These are phyloP conservation scores for Xylariaceae sp. DNA, from an alignment of 2,329 filamentous ascomycete genomes.

Conservation along the genomic window DNA sequence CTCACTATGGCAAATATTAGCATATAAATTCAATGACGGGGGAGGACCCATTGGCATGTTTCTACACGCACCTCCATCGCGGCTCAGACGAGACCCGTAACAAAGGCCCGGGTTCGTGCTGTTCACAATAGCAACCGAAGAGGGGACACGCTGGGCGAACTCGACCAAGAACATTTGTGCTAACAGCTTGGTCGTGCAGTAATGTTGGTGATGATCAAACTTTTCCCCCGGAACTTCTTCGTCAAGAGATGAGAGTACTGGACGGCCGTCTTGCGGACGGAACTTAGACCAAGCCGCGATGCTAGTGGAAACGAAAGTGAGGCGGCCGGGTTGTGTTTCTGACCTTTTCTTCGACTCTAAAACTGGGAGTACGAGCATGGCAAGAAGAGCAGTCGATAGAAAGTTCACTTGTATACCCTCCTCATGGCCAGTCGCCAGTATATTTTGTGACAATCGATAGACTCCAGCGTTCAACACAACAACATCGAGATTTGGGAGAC, in stretches of 20 bases:
- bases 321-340: neutral
- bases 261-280: neutral
- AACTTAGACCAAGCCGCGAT: slow-evolving; percentile 19
- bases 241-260: slow-evolving; percentile 3
- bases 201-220: slow-evolving; percentile 13
- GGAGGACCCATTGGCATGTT: too few species aligned
- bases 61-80: slow-evolving; percentile 2
- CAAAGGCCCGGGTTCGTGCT: slow-evolving; percentile 17
- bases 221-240: neutral
- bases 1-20: too few species aligned
- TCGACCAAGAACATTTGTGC: slow-evolving; percentile 26
- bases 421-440: slow-evolving; percentile 34
- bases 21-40: too few species aligned
- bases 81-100: slow-evolving; percentile 9
- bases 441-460: slow-evolving; percentile 17
- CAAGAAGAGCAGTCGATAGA: slow-evolving; percentile 47
- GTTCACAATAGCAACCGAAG: slow-evolving; percentile 10
- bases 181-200: slow-evolving; percentile 21
- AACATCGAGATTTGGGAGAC: slow-evolving; percentile 38
- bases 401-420: slow-evolving; percentile 48
- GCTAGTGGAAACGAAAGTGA: slow-evolving; percentile 10
- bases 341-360: neutral
- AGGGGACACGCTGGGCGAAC: slow-evolving; percentile 22
- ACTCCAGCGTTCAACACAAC: slow-evolving; percentile 37
- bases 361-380: slow-evolving; percentile 38